phyloP scores from a whole-genome alignment of 768 basidiomycete genomes.

The Collybia sp. region DNA sequence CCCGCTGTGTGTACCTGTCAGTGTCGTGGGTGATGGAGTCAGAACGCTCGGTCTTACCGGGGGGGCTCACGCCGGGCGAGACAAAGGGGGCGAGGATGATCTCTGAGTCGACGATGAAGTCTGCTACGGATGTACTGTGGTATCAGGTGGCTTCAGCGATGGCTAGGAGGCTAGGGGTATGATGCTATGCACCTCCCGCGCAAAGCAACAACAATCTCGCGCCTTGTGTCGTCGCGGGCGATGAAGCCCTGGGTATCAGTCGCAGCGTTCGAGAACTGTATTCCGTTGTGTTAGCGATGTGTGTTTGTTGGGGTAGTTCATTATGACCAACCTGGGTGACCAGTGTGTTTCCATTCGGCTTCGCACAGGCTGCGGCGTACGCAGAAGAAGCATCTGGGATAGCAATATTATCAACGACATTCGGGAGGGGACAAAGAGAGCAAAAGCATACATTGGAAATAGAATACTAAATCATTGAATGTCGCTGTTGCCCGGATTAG shows the following conservation, averaged over 20 bases:
- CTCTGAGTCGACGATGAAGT: constrained; percentile 15
- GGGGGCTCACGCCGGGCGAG: constrained; percentile 18
- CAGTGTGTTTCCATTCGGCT: constrained; percentile 18
- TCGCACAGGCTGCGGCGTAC: constrained; percentile 17
- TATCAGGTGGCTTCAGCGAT: not conserved
- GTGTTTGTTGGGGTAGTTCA: not conserved
- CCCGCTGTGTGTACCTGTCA: constrained; percentile 9
- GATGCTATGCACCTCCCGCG: constrained; percentile 26
- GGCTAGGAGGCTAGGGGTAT: constrained; percentile 1
- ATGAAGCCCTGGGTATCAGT: constrained; percentile 40
- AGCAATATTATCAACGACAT: not conserved
- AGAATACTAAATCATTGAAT: constrained; percentile 25
- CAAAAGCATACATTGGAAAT: constrained; percentile 21
- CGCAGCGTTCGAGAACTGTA: constrained; percentile 29
- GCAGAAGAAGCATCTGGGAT: constrained; percentile 23
- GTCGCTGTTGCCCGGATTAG: constrained; percentile 10
- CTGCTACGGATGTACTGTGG: constrained; percentile 11
- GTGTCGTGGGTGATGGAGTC: not conserved
- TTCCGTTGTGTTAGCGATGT: not conserved
- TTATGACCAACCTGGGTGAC: constrained; percentile 8
- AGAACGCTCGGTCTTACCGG: constrained; percentile 9
- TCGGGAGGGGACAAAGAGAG: not conserved
- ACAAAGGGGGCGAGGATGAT: constrained; percentile 15
- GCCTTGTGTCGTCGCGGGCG: constrained; percentile 34
- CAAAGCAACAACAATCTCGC: constrained; percentile 37